A percentile compares a stretch with the other conserved stretches of the same genome.
These are phyloP conservation scores for Corchorus olitorius DNA, from an alignment of 345 rosid species.

Conservation along the genomic window DNA sequence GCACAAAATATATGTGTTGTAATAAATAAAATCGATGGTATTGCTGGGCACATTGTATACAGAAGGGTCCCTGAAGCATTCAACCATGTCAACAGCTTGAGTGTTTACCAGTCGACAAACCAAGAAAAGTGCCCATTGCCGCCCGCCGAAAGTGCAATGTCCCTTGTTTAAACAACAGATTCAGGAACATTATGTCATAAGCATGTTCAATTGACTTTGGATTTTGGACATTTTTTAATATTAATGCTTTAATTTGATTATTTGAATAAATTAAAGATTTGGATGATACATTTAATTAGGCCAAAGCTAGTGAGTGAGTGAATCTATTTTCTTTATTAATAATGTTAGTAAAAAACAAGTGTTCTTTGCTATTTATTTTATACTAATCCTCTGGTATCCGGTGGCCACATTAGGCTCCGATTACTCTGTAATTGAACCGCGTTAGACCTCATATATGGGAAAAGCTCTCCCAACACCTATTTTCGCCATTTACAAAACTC, in stretches of 20 bases:
- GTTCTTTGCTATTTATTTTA: too few species aligned
- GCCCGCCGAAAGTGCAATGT: background rate
- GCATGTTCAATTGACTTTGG: conserved; percentile 7
- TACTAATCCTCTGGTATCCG: too few species aligned
- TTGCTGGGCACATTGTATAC: background rate
- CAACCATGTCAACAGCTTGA: background rate
- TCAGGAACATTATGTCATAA: background rate
- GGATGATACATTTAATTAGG: background rate
- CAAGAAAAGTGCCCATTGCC: background rate
- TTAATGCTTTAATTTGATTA: background rate
- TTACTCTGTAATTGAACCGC: too few species aligned
- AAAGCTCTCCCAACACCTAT: too few species aligned
- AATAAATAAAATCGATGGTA: background rate
- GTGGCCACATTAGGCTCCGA: too few species aligned
- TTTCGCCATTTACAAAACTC: too few species aligned
- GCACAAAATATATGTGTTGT: conserved; percentile 11
- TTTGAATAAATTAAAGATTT: background rate
- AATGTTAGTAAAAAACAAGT: background rate
- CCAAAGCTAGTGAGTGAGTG: background rate
- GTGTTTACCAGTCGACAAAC: background rate
- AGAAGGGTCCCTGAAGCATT: conserved; percentile 12
- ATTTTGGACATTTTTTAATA: background rate
- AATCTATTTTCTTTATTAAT: background rate
- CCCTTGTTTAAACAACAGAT: background rate
- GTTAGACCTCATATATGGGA: too few species aligned